Percentiles rank a stretch among this genome's conserved stretches.
Evolutionary conservation across 208 protist species (phyloP).

Genomic region (Leishmania mexicana): DNA sequence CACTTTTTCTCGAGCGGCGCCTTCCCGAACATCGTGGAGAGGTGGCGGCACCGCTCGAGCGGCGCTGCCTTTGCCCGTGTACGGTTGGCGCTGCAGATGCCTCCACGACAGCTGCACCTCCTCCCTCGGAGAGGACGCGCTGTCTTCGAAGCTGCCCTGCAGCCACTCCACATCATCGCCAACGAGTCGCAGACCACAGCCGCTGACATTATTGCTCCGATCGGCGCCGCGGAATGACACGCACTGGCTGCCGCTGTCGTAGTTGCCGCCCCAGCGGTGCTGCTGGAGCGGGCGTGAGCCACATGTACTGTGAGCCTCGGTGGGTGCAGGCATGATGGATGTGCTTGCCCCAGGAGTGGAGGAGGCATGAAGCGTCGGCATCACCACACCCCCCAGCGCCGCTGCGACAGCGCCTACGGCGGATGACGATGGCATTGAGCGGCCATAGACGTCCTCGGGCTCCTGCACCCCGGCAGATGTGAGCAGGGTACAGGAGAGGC

Average conservation of each 20-base stretch:
- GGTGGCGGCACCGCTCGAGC: neutral
- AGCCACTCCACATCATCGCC: slow-evolving; percentile 9
- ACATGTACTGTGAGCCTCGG: neutral
- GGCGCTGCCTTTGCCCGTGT: neutral
- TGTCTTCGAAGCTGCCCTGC: neutral
- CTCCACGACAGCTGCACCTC: slow-evolving; percentile 8
- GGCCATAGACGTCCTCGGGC: neutral
- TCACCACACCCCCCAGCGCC: neutral
- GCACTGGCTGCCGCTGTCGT: slow-evolving; percentile 7
- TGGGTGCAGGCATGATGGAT: neutral
- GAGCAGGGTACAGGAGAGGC: neutral
- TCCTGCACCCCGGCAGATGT: neutral
- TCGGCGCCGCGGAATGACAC: slow-evolving; percentile 5
- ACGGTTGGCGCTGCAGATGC: neutral
- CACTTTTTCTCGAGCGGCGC: neutral
- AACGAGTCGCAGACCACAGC: slow-evolving; percentile 8
- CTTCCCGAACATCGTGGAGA: neutral
- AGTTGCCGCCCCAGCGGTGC: slow-evolving; percentile 2
- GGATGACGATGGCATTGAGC: slow-evolving; percentile 3
- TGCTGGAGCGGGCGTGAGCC: neutral
- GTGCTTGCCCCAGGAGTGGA: slow-evolving; percentile 9
- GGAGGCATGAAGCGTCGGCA: neutral
- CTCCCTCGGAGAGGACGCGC: neutral
- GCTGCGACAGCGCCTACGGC: neutral
- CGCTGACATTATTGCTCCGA: neutral